Evolutionary conservation across 1,284 basidiomycete species (phyloP), one percentile per base, ranked within the genome.

Genomic region (Pyrrhoderma noxium): DNA sequence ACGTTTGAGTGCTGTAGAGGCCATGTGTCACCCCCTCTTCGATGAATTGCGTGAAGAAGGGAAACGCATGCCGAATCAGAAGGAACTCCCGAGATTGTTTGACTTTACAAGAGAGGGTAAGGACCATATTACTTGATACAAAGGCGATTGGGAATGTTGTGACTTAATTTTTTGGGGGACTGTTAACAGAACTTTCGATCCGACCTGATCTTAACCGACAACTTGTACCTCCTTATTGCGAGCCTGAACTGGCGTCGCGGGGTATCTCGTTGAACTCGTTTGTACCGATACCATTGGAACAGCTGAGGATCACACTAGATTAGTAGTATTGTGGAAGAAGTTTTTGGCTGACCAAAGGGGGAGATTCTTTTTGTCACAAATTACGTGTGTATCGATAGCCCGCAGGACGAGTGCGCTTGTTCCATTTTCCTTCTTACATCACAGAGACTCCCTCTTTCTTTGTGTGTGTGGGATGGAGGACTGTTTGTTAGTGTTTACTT

Each of bases 21-120:
- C 93, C 5, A 89, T 94, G 81, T 82, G 89, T 50, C 93, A 98
- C 67, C 87, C 92, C 18, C 95, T 99, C 84, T 99, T 99, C 67
- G 93, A 99, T 67, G 95, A 99, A 70, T 70, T 99, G 61, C 82
- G 92, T 58, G 78, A 76, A 45, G 89, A 93, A 64, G 93, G 92
- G 1, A 85, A 89, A 39, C 84, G 85, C 67, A 90, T 99, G 88
- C 93, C 94, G 11, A 97, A 95, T 64, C 95, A 95, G 57, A 93
- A 93, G 69, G 91, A 94, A 45, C 89, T 97, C 71, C 95, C 95
- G 2, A 79, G 80, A 49, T 74, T 99, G 57, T 99, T 99, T 71
- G 83, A 99, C 74, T 98, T 96, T 67, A 95, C 93, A 56, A 84
- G 88, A 60, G 94, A 98, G 74, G 91, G 92, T 92, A 60, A 70